A percentile compares a stretch with the other conserved stretches of the same genome.
Conservation (phyloP, 2,329 filamentous ascomycete genomes). For the Penicillium sp. region DNA sequence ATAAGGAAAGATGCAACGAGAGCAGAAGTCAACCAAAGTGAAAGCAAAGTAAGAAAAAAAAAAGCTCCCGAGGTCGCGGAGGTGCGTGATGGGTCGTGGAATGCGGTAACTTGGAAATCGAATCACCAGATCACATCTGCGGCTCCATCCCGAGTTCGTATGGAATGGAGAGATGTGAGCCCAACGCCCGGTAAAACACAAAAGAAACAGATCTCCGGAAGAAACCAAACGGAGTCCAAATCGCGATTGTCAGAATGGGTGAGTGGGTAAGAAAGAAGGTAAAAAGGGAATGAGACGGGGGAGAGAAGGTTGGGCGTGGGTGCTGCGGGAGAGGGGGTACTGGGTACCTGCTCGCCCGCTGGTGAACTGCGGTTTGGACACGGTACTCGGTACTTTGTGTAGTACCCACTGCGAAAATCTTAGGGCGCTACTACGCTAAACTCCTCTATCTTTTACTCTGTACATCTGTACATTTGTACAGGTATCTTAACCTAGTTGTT, state of each 20-base stretch:
- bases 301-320: conserved; percentile 15
- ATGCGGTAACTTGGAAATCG: conserved; percentile 26
- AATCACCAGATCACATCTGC: conserved; percentile 31
- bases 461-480: too few relatives aligned
- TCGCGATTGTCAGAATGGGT: conserved; percentile 18
- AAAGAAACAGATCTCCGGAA: conserved; percentile 15
- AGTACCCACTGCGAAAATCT: conserved; percentile 12
- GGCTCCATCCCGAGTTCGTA: conserved; percentile 25
- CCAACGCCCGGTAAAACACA: conserved; percentile 19
- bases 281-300: conserved; percentile 10
- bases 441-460: too few relatives aligned
- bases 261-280: conserved; percentile 11
- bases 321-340: conserved; percentile 10
- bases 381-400: conserved; percentile 13
- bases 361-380: conserved; percentile 4
- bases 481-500: too few relatives aligned
- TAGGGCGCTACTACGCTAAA: conserved; percentile 14
- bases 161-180: conserved; percentile 22
- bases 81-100: conserved; percentile 18
- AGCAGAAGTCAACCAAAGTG: conserved; percentile 5
- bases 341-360: conserved; percentile 13
- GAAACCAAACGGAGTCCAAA: conserved; percentile 6
- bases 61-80: conserved; percentile 17
- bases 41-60: conserved; percentile 9
- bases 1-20: conserved; percentile 20